A percentile compares a stretch with the other conserved stretches of the same genome.
phyloP scores from a whole-genome alignment of 768 basidiomycete species.

The Podaxis mareebaensis region DNA sequence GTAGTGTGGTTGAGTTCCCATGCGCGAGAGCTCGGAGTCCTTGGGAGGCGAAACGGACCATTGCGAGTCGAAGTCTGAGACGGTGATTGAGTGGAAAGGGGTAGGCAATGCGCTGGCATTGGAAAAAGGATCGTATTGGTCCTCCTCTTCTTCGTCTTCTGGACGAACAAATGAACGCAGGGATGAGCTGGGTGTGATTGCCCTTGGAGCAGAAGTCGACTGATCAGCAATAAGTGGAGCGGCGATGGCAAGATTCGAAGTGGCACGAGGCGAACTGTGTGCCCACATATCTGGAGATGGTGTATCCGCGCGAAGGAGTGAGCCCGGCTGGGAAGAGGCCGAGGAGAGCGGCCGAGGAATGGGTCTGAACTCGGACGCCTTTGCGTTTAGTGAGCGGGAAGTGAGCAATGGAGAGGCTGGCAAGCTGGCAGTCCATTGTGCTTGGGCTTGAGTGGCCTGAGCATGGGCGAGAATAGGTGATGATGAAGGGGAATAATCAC shows the following conservation, averaged over 20 bases:
- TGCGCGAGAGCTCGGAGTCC: conserved; percentile 12
- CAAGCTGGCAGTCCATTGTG: conserved; percentile 77
- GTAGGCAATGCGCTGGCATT: conserved; percentile 43
- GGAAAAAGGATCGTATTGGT: conserved; percentile 80
- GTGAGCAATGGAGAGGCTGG: conserved; percentile 85
- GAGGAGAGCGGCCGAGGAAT: conserved; percentile 80
- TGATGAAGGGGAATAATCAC: conserved; percentile 60
- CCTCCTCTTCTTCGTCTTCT: conserved; percentile 75
- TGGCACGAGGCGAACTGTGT: conserved; percentile 66
- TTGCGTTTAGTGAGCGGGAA: conserved; percentile 84
- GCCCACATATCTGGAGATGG: conserved; percentile 93
- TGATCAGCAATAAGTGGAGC: conserved; percentile 84
- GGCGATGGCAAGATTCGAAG: conserved; percentile 88
- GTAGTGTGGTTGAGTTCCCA: conserved; percentile 30
- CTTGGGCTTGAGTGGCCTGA: conserved; percentile 52
- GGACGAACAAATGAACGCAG: conserved; percentile 64
- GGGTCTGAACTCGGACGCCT: conserved; percentile 88
- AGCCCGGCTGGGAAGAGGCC: conserved; percentile 61
- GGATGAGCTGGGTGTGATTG: conserved; percentile 68
- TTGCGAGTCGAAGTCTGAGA: conserved; percentile 63
- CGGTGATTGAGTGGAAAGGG: conserved; percentile 62
- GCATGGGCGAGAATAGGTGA: conserved; percentile 67
- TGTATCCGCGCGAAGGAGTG: conserved; percentile 66
- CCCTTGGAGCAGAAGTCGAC: conserved; percentile 42
- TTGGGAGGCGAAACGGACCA: conserved; percentile 19